Conservation (phyloP, 352 stramenopile genomes). For the Halophytophthora batemanensis region DNA sequence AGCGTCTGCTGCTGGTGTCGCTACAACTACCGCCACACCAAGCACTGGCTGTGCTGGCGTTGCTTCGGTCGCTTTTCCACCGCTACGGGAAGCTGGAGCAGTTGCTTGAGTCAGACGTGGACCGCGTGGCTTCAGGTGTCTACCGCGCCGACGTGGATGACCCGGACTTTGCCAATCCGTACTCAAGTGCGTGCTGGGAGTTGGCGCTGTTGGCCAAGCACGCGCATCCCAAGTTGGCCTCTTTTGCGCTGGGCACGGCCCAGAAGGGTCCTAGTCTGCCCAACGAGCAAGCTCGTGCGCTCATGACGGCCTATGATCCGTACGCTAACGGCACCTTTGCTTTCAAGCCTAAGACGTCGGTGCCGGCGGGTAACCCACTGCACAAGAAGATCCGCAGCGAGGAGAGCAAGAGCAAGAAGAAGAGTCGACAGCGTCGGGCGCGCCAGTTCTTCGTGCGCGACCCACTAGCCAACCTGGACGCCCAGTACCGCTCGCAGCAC, state of each 20-base stretch:
- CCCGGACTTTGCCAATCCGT: constrained; percentile 95
- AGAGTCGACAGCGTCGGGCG: constrained; percentile 42
- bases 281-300: constrained; percentile 57
- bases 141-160: constrained; percentile 91
- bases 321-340: constrained; percentile 37
- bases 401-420: constrained; percentile 53
- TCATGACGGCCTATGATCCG: constrained; percentile 66
- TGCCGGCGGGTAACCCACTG: constrained; percentile 65
- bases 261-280: constrained; percentile 56
- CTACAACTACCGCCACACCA: constrained; percentile 84
- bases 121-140: constrained; percentile 91
- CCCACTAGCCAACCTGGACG: constrained; percentile 36
- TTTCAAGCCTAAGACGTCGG: constrained; percentile 61
- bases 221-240: constrained; percentile 76
- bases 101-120: constrained; percentile 94
- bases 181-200: constrained; percentile 93
- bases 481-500: constrained; percentile 30
- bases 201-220: constrained; percentile 86
- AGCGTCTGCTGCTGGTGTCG: constrained; percentile 89
- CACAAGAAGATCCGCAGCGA: constrained; percentile 67
- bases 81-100: constrained; percentile 93
- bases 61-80: constrained; percentile 87
- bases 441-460: constrained; percentile 74
- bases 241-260: constrained; percentile 62
- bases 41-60: constrained; percentile 82